Base-by-base conservation (phyloP, 2,329 filamentous ascomycete genomes). In the Allantophomopsis lycopodina region DNA sequence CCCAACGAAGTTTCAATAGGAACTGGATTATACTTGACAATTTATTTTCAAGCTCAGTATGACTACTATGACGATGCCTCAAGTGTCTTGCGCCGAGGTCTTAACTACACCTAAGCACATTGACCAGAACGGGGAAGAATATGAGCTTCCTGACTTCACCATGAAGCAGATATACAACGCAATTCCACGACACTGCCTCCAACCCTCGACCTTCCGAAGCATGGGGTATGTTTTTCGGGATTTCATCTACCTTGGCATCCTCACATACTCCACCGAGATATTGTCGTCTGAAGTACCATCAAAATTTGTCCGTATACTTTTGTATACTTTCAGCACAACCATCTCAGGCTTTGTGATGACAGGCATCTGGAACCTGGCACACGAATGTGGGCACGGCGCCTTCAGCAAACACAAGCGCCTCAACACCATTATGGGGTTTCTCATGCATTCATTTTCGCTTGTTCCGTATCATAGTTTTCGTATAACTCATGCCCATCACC, bases 391-490 rank as follows among this genome's bases (percentile, higher is more conserved):
- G 41, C 80, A 85, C 55, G 73, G 75, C 30, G 76, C 78, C 35
- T 82, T 84, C 58, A 80, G 75, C 11, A 58, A 62, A 16, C 66
- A 71, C 55, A 61, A 62, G 37, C 58, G 50, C 36, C 53, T 81
- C 46, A 83, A 83, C 55, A 71, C 79, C 52, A 58, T 69, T 15
- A 64, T 79, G 46, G 80, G 80, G 41, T 79, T 77, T 64, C 58
- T 70, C 40, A 60, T 76, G 34, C 79, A 85, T 64, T 80, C 75
- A 5, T 66, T 70, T 48, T 64, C 84, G 31, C 58, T 80, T 43
- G 77, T 80, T 2, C 80, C 80, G 3, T 85, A 78, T 61, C 83
- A 82, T 62, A 76, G 72, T 37, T 84, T 79, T 79, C 76, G 80
- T 60, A 76, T 75, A 55, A 77, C 71, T 23, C 80, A 85, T 57